These are phyloP conservation scores for Trichophaea hybrida DNA, from an alignment of 2,329 filamentous ascomycete species.

Conservation along the genomic window DNA sequence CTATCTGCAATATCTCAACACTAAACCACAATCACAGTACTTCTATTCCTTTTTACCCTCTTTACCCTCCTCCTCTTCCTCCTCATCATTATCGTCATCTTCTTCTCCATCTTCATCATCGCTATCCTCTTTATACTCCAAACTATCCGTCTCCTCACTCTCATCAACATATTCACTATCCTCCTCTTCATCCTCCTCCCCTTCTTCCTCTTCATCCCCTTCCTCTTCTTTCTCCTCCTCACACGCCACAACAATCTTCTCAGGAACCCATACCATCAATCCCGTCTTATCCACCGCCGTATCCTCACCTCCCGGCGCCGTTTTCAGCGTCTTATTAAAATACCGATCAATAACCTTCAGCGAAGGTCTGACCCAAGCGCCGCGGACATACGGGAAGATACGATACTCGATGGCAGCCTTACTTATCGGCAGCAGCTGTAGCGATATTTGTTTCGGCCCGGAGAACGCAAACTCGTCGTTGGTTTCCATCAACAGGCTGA, in stretches of 20 bases:
- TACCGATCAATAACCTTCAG: conserved; percentile 76
- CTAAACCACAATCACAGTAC: no score
- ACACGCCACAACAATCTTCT: conserved; percentile 28
- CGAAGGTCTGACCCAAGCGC: conserved; percentile 55
- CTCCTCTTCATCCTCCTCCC: neutral
- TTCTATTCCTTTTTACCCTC: neutral
- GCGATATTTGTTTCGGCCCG: conserved; percentile 62
- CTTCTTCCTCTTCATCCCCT: neutral
- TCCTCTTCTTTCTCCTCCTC: neutral
- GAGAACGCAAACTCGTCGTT: conserved; percentile 88
- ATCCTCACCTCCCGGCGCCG: conserved; percentile 59
- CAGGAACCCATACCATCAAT: conserved; percentile 47
- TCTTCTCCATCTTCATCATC: neutral
- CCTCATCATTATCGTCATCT: neutral
- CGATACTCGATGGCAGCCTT: conserved; percentile 59
- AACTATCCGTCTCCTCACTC: neutral
- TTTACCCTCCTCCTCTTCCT: neutral
- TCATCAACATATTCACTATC: neutral
- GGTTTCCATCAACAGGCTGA: conserved; percentile 82
- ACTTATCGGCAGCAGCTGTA: conserved; percentile 73
- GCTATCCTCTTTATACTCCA: neutral
- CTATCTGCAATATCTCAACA: no score
- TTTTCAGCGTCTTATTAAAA: conserved; percentile 76
- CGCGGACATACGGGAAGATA: conserved; percentile 48
- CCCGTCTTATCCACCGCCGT: conserved; percentile 44